Conservation (phyloP, 2,329 filamentous ascomycete genomes). For the Cladophialophora psammophila region DNA sequence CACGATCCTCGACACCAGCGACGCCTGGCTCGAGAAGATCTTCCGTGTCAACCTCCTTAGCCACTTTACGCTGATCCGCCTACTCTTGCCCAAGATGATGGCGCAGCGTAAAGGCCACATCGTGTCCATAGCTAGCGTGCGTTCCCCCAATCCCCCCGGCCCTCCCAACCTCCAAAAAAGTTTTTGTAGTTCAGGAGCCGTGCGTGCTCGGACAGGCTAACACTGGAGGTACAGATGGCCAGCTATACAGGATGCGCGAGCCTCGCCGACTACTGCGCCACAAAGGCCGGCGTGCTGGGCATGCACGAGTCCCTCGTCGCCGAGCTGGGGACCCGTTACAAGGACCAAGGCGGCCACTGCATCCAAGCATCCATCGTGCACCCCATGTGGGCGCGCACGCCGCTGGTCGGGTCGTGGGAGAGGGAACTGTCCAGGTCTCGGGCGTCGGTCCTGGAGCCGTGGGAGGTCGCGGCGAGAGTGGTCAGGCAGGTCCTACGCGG, state of each 20-base stretch:
- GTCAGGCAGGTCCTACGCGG: constrained; percentile 63
- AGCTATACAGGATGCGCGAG: constrained; percentile 66
- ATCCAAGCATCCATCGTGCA: constrained; percentile 35
- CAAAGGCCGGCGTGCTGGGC: constrained; percentile 70
- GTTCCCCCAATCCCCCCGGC: background rate
- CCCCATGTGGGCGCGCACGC: constrained; percentile 35
- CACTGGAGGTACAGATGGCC: constrained; percentile 52
- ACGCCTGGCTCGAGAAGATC: constrained; percentile 68
- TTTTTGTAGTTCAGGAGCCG: too few species aligned
- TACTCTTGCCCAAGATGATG: constrained; percentile 72
- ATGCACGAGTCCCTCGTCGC: constrained; percentile 71
- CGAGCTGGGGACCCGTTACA: constrained; percentile 66
- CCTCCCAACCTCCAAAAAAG: background rate
- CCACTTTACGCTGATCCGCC: constrained; percentile 69
- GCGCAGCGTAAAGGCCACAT: constrained; percentile 72
- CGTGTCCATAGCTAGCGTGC: constrained; percentile 68
- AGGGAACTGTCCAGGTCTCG: constrained; percentile 63
- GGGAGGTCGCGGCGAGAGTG: constrained; percentile 68
- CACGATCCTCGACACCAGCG: constrained; percentile 65
- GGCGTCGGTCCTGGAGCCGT: constrained; percentile 30
- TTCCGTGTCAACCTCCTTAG: constrained; percentile 75
- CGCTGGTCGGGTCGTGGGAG: constrained; percentile 57
- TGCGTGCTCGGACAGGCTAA: too few species aligned
- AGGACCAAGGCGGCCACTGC: constrained; percentile 28
- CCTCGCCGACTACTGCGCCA: constrained; percentile 72